phyloP scores from a whole-genome alignment of 1,139 yeast genomes.

The Debaryomycetaceae sp. region DNA sequence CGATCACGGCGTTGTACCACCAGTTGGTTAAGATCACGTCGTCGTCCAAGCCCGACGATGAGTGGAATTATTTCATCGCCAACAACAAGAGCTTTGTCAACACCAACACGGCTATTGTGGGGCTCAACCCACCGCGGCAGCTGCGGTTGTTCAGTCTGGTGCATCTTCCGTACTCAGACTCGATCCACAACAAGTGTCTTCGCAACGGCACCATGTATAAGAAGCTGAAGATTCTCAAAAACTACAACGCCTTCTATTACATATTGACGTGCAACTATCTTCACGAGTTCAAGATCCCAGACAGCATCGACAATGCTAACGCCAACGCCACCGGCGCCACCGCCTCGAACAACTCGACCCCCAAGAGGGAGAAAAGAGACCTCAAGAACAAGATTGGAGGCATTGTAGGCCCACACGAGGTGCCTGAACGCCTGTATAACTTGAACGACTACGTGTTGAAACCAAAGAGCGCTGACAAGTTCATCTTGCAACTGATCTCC shows the following conservation, averaged over 20 bases:
- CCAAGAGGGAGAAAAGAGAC: slow-evolving; percentile 11
- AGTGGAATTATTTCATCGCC: slow-evolving; percentile 40
- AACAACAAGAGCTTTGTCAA: slow-evolving; percentile 36
- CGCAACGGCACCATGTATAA: slow-evolving; percentile 41
- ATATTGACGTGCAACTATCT: slow-evolving; percentile 42
- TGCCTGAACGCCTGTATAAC: slow-evolving; percentile 41
- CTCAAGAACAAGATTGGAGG: slow-evolving; percentile 38
- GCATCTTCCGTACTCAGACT: slow-evolving; percentile 30
- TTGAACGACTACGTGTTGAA: slow-evolving; percentile 35
- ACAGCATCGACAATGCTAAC: slow-evolving; percentile 10
- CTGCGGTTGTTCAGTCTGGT: slow-evolving; percentile 27
- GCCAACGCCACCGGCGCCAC: slow-evolving; percentile 7
- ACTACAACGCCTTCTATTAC: slow-evolving; percentile 35
- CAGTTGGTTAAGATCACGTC: slow-evolving; percentile 7
- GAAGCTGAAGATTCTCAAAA: slow-evolving; percentile 40
- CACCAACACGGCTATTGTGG: slow-evolving; percentile 22
- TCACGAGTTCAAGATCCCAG: slow-evolving; percentile 36
- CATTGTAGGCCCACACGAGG: slow-evolving; percentile 37
- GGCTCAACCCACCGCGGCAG: slow-evolving; percentile 23
- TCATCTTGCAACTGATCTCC: slow-evolving; percentile 27
- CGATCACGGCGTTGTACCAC: slow-evolving; percentile 6
- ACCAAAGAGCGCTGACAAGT: slow-evolving; percentile 35
- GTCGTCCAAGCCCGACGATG: slow-evolving; percentile 13
- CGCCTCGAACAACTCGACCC: slow-evolving; percentile 8
- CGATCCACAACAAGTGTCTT: slow-evolving; percentile 43